Evolutionary conservation across 192 early-diverging fungal species (phyloP).

Genomic region (Podila horticola): DNA sequence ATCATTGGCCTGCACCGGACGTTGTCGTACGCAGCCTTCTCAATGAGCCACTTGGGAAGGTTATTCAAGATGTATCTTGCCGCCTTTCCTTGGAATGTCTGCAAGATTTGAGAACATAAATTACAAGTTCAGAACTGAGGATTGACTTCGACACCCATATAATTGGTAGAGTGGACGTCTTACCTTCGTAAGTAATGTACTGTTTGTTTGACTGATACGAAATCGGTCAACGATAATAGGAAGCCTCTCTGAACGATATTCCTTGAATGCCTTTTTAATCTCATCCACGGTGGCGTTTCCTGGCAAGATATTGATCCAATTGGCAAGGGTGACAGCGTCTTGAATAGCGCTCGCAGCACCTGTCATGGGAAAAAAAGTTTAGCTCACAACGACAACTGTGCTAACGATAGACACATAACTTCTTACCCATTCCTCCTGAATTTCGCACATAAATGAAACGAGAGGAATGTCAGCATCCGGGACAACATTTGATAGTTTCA

Average conservation of each 20-base stretch:
- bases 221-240: too few relatives aligned
- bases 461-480: too few relatives aligned
- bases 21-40: neutral
- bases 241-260: conserved; percentile 12
- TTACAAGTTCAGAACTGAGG: too few relatives aligned
- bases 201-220: too few relatives aligned
- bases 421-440: neutral
- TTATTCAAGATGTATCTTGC: neutral
- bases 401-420: neutral
- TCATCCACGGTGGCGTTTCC: neutral
- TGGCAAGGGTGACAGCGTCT: conserved; percentile 33
- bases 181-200: too few relatives aligned
- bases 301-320: conserved; percentile 23
- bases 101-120: too few relatives aligned
- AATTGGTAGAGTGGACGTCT: too few relatives aligned
- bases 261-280: neutral
- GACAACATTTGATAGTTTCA: too few relatives aligned
- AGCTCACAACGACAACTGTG: neutral
- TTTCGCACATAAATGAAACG: too few relatives aligned
- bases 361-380: neutral
- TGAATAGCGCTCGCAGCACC: conserved; percentile 29
- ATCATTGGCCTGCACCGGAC: neutral
- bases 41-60: neutral
- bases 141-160: too few relatives aligned
- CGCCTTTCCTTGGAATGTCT: conserved; percentile 3